phyloP scores from a whole-genome alignment of 1,139 yeast species.

The Yamadazyma trypodendri region DNA sequence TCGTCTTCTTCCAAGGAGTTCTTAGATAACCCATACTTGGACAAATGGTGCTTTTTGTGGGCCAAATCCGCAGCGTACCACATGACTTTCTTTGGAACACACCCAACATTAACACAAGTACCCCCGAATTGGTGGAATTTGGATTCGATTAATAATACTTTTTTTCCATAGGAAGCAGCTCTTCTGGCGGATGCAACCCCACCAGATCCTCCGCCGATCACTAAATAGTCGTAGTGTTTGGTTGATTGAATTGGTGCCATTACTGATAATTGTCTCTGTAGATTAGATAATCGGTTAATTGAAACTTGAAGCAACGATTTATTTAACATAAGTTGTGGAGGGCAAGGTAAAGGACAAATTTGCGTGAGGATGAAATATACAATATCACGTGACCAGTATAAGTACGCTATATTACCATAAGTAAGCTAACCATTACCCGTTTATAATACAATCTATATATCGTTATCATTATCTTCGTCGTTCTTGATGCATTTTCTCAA shows the following conservation, averaged over 20 bases:
- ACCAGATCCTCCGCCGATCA: constrained; percentile 99
- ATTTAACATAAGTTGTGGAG: constrained; percentile 3
- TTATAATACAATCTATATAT: constrained; percentile 9
- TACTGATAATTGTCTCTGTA: constrained; percentile 28
- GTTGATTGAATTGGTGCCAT: constrained; percentile 50
- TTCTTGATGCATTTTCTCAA: constrained; percentile 32
- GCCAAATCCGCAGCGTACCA: constrained; percentile 96
- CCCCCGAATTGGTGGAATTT: constrained; percentile 77
- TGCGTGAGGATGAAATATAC: neutral
- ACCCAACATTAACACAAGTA: constrained; percentile 98
- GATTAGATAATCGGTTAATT: constrained; percentile 16
- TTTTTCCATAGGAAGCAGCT: constrained; percentile 92
- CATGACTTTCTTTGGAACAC: constrained; percentile 98
- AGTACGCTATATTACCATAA: no score
- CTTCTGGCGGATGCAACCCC: constrained; percentile 98
- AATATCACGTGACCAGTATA: neutral
- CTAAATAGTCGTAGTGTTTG: constrained; percentile 82
- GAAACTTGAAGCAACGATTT: constrained; percentile 9
- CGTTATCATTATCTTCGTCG: constrained; percentile 11
- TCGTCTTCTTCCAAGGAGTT: constrained; percentile 41
- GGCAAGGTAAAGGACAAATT: neutral
- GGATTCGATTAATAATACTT: constrained; percentile 78
- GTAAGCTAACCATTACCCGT: neutral
- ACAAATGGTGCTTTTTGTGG: constrained; percentile 66
- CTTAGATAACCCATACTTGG: constrained; percentile 73